phyloP scores from a whole-genome alignment of 2,329 filamentous ascomycete species.

The Aschersonia sp. region DNA sequence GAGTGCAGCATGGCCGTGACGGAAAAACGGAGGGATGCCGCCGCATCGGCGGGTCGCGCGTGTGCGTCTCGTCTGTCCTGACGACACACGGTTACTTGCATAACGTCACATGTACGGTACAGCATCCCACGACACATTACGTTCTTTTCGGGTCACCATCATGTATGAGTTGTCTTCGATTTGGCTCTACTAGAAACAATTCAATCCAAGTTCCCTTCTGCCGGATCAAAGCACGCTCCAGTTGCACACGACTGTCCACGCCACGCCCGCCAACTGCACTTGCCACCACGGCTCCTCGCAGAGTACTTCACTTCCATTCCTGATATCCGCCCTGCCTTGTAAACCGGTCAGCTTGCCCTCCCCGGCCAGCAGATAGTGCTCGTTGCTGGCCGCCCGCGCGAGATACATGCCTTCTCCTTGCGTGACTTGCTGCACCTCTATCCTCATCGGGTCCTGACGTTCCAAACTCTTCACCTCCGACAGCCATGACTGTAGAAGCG shows the following conservation, averaged over 20 bases:
- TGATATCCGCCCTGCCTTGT: slow-evolving; percentile 13
- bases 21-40: background rate
- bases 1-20: background rate
- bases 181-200: background rate
- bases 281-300: slow-evolving; percentile 24
- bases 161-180: background rate
- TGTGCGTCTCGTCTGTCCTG: background rate
- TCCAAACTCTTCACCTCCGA: slow-evolving; percentile 24
- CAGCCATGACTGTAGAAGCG: slow-evolving; percentile 24
- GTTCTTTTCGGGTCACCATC: no score
- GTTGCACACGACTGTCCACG: slow-evolving; percentile 24
- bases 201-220: background rate
- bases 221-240: slow-evolving; percentile 12
- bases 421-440: slow-evolving; percentile 16
- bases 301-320: slow-evolving; percentile 15
- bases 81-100: background rate
- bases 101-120: background rate
- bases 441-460: slow-evolving; percentile 3
- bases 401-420: slow-evolving; percentile 21
- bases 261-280: slow-evolving; percentile 16
- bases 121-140: no score
- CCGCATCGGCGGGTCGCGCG: background rate
- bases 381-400: slow-evolving; percentile 7
- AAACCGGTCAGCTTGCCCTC: slow-evolving; percentile 22
- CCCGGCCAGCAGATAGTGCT: slow-evolving; percentile 20